Conservation (phyloP, 2,329 filamentous ascomycete species). For the Cylindrodendrum hubeiense region DNA sequence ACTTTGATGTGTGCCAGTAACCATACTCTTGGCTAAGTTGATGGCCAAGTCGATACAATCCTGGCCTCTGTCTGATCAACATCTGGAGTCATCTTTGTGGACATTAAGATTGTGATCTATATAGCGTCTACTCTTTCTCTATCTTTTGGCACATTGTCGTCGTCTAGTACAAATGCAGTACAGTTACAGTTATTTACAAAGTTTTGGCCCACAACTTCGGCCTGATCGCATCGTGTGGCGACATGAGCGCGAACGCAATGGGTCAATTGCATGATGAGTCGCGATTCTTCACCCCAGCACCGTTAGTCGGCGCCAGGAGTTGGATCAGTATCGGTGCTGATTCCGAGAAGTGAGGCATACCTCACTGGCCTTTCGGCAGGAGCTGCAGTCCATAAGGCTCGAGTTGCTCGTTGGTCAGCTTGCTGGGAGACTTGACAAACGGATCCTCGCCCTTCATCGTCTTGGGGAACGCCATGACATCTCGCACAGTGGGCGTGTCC, state of each 20-base stretch:
- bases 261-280: constrained; percentile 8
- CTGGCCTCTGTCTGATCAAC: not conserved
- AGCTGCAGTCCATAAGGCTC: constrained; percentile 60
- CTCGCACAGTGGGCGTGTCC: constrained; percentile 81
- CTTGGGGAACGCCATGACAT: constrained; percentile 98
- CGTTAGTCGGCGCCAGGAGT: too few species aligned
- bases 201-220: not conserved
- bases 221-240: not conserved
- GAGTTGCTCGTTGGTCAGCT: constrained; percentile 70
- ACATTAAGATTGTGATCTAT: not conserved
- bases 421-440: constrained; percentile 82
- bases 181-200: constrained; percentile 31
- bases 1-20: not conserved
- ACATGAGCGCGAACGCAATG: not conserved
- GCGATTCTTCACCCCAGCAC: constrained; percentile 4
- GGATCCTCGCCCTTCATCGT: constrained; percentile 89
- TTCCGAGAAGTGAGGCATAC: not conserved
- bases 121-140: constrained; percentile 7
- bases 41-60: too few species aligned
- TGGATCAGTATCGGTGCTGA: not conserved
- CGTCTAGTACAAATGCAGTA: constrained; percentile 16
- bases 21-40: not conserved
- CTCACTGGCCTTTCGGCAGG: constrained; percentile 1
- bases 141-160: constrained; percentile 14
- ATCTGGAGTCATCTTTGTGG: not conserved